Percentiles rank a stretch among this genome's conserved stretches.
Conservation (phyloP, 202 grass and related monocot species). For the Cymbopogon flexuosus region DNA sequence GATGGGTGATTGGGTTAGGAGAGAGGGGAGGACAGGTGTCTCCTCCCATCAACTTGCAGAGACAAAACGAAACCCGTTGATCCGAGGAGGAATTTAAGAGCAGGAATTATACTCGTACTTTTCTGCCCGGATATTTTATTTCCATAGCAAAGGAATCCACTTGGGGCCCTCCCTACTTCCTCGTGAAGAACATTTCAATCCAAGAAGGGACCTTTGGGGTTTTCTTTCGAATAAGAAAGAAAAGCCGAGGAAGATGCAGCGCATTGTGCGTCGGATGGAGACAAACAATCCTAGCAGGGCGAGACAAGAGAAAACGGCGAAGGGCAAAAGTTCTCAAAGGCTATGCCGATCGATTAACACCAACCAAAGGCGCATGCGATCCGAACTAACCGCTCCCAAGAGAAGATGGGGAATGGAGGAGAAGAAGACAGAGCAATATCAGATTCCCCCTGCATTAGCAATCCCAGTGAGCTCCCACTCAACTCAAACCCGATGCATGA, state of each 20-base stretch:
- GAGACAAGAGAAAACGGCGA: background rate
- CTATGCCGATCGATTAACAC: conserved; percentile 17
- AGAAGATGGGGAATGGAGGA: background rate
- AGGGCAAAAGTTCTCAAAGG: background rate
- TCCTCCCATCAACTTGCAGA: conserved; percentile 21
- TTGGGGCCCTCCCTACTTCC: background rate
- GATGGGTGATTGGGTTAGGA: background rate
- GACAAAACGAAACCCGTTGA: conserved; percentile 20
- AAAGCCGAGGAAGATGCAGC: background rate
- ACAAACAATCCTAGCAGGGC: background rate
- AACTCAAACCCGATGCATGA: conserved; percentile 18
- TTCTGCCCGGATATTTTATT: conserved; percentile 17
- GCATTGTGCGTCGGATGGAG: background rate
- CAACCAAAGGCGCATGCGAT: background rate
- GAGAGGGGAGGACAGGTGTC: conserved; percentile 12
- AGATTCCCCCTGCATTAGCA: conserved; percentile 12
- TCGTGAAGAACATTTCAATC: conserved; percentile 19
- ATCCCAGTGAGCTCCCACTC: background rate
- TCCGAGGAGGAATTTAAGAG: conserved; percentile 13
- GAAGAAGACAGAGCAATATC: conserved; percentile 6
- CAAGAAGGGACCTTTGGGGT: background rate
- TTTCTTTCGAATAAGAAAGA: background rate
- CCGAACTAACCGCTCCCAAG: conserved; percentile 23
- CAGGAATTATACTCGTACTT: background rate
- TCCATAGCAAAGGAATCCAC: background rate